These are phyloP conservation scores for Arthromyces matolae DNA, from an alignment of 768 basidiomycete genomes.

Conservation along the genomic window DNA sequence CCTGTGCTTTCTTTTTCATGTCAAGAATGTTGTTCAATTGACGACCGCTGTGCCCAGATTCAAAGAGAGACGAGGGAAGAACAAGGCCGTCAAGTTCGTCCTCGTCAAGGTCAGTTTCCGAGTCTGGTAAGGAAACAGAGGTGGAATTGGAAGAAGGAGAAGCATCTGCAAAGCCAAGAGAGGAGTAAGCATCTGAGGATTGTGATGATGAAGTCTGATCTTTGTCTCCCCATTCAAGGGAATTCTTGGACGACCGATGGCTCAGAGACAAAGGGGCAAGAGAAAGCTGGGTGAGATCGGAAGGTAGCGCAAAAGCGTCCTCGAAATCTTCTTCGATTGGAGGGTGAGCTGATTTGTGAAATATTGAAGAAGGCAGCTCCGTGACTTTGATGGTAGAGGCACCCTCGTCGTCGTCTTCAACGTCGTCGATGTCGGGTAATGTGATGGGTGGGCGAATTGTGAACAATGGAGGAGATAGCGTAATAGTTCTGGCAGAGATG, in stretches of 20 bases:
- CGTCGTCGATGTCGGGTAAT: constrained; percentile 45
- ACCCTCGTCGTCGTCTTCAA: constrained; percentile 77
- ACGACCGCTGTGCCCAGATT: constrained; percentile 57
- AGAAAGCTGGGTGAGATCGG: constrained; percentile 77
- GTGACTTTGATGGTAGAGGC: constrained; percentile 80
- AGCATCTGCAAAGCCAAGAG: constrained; percentile 69
- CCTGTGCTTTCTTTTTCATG: constrained; percentile 52
- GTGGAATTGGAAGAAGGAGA: constrained; percentile 71
- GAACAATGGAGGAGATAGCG: constrained; percentile 43
- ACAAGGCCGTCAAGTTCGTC: constrained; percentile 79
- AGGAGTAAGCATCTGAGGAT: constrained; percentile 84
- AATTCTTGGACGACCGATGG: constrained; percentile 78
- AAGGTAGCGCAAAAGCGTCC: constrained; percentile 76
- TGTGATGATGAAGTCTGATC: constrained; percentile 80
- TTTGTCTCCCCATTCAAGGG: constrained; percentile 82
- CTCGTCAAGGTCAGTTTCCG: constrained; percentile 69
- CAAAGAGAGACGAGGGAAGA: constrained; percentile 72
- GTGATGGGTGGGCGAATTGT: constrained; percentile 66
- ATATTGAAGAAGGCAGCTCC: constrained; percentile 40
- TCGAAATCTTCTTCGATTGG: constrained; percentile 78
- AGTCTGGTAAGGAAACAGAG: constrained; percentile 59
- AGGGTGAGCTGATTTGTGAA: constrained; percentile 31
- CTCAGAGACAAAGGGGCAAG: constrained; percentile 73
- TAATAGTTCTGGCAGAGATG: constrained; percentile 37
- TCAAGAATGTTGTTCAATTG: constrained; percentile 51